phyloP scores from a whole-genome alignment of 2,329 filamentous ascomycete species.

The Helminthosporium solani region DNA sequence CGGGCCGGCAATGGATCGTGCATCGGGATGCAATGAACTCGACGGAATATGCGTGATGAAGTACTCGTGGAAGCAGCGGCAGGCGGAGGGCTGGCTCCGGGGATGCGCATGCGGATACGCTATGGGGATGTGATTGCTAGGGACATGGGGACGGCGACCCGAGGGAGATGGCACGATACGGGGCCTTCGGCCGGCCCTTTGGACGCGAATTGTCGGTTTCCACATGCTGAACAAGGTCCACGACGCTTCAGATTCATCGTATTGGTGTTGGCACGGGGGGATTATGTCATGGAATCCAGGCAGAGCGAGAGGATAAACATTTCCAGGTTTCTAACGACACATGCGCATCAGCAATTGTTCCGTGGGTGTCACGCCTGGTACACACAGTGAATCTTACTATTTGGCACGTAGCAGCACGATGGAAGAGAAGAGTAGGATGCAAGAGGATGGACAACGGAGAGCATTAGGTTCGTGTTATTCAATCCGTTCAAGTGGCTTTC shows the following conservation, averaged over 20 bases:
- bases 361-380: not conserved
- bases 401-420: not conserved
- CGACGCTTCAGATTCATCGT: constrained; percentile 36
- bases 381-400: not conserved
- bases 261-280: constrained; percentile 17
- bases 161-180: constrained; percentile 16
- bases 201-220: constrained; percentile 34
- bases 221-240: constrained; percentile 38
- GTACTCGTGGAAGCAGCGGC: constrained; percentile 79
- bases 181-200: constrained; percentile 28
- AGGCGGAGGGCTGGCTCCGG: constrained; percentile 19
- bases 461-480: constrained; percentile 6
- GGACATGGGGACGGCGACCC: constrained; percentile 9
- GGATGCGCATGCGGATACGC: constrained; percentile 3
- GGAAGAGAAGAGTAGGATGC: constrained; percentile 3
- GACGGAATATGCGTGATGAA: constrained; percentile 96
- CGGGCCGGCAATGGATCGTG: constrained; percentile 61
- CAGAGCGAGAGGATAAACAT: not conserved
- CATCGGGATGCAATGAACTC: constrained; percentile 88
- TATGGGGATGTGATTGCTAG: constrained; percentile 10
- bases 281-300: constrained; percentile 31
- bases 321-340: not conserved
- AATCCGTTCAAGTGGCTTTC: constrained; percentile 9
- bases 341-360: not conserved
- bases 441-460: constrained; percentile 1